Conservation (phyloP, 1,139 yeast species). For the Suhomyces chickasaworum region DNA sequence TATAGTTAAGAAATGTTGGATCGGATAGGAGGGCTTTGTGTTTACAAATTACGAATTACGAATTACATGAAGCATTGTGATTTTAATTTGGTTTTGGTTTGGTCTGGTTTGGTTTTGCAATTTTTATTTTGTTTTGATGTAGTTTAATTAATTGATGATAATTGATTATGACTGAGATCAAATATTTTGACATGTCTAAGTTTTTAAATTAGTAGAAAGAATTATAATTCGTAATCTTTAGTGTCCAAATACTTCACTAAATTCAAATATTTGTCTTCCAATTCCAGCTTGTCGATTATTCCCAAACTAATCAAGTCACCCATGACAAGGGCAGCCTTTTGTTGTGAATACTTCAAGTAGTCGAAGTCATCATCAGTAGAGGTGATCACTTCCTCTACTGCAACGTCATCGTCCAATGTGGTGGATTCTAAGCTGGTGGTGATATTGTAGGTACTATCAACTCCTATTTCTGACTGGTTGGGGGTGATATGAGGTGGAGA, state of each 20-base stretch:
- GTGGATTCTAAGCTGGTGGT: constrained; percentile 37
- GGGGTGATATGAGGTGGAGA: constrained; percentile 11
- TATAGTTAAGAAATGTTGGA: neutral
- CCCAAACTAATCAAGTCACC: constrained; percentile 74
- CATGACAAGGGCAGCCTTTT: constrained; percentile 71
- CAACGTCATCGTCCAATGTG: constrained; percentile 24
- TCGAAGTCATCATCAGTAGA: constrained; percentile 73
- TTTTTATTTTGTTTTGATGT: neutral
- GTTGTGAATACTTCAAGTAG: constrained; percentile 71
- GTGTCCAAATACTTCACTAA: constrained; percentile 47
- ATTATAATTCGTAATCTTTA: constrained; percentile 30
- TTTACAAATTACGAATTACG: no score
- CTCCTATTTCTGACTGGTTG: constrained; percentile 32
- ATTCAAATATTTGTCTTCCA: constrained; percentile 27
- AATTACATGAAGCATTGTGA: no score
- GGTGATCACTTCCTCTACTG: constrained; percentile 37
- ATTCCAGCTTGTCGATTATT: constrained; percentile 41
- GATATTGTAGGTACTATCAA: constrained; percentile 43
- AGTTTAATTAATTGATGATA: neutral
- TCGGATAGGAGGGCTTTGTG: no score
- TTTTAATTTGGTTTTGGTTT: no score
- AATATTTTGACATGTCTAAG: neutral
- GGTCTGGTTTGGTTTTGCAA: neutral
- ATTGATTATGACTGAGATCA: neutral
- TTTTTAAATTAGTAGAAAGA: neutral